Conservation (phyloP, 2,329 filamentous ascomycete genomes). For the Ophiostoma sp. region DNA sequence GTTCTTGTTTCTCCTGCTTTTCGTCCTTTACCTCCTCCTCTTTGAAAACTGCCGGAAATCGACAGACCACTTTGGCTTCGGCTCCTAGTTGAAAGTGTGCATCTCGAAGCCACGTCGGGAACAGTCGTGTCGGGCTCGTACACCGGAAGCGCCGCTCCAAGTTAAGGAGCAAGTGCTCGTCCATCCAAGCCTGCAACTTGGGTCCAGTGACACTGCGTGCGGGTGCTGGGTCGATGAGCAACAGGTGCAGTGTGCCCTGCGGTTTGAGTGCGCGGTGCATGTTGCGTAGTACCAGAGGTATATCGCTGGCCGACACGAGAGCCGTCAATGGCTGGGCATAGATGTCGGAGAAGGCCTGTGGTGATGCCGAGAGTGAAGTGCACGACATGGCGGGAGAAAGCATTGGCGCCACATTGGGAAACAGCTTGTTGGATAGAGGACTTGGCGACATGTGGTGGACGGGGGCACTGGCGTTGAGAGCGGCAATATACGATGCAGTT, state of each 20-base stretch:
- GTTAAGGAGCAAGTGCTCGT: slow-evolving; percentile 59
- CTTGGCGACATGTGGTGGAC: slow-evolving; percentile 50
- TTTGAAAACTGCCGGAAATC: slow-evolving; percentile 48
- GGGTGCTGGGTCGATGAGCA: slow-evolving; percentile 64
- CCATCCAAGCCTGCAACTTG: slow-evolving; percentile 60
- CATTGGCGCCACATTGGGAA: slow-evolving; percentile 45
- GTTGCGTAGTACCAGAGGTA: slow-evolving; percentile 57
- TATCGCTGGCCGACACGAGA: slow-evolving; percentile 55
- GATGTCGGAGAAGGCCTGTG: slow-evolving; percentile 49
- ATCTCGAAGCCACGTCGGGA: slow-evolving; percentile 60
- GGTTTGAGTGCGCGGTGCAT: slow-evolving; percentile 57
- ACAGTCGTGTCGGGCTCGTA: slow-evolving; percentile 57
- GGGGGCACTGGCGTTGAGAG: slow-evolving; percentile 42
- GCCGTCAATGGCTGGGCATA: slow-evolving; percentile 58
- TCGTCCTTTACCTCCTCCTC: background rate
- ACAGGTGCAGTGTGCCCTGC: slow-evolving; percentile 58
- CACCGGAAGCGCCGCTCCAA: slow-evolving; percentile 61
- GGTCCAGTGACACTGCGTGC: slow-evolving; percentile 57
- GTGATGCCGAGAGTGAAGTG: slow-evolving; percentile 42
- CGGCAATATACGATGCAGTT: slow-evolving; percentile 52
- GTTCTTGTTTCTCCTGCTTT: background rate
- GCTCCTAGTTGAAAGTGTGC: slow-evolving; percentile 52
- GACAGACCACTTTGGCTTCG: slow-evolving; percentile 50
- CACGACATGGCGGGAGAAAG: slow-evolving; percentile 39
- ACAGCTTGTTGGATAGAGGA: slow-evolving; percentile 42